Evolutionary conservation across 371 early-diverging fungal species (phyloP), one percentile per base, ranked within the genome.

Genomic region (Lichtheimia ornata): DNA sequence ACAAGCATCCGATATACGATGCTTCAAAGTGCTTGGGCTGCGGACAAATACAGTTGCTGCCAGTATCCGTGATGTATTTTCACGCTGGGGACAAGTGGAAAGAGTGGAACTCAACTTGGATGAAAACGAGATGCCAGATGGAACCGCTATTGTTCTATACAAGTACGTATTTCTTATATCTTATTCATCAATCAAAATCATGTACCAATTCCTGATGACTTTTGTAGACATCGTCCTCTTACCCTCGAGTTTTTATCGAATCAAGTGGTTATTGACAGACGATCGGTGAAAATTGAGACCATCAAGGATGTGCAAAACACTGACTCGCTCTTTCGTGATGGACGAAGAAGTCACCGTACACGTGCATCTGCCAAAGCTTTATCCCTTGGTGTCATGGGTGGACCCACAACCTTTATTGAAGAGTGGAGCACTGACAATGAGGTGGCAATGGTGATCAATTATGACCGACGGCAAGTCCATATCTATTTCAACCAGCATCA

Each of bases 401-500:
- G 51, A 4, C 60, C 62, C 28, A 59, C 58, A 24, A 67, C 56
- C 20, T 67, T 60, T 35, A 61, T 67, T n/a, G 59, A 67, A 20
- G 52, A 58, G 51, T 71, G 67, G 67, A 15, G 43, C 6, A 58
- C 63, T 0, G 24, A 9, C 1, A 44, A 51, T 20, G 53, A 67
- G 50, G 63, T 67, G 3, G 27, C 24, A 7, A 20, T 67, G 11
- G 25, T 51, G 3, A 47, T 67, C 17, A 59, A 70, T 11, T 81
- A 69, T 41, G 63, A 72, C 14, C 18, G 47, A 15, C 69, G 74
- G 7, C 58, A 58, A 0, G 56, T 73, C 28, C 58, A 60, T n/a
- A 54, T 81, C 1, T 57, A 59, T 18, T 81, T 81, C 40, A 43
- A 47, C 7, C 69, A 74, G 50, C 17, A 68, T 20, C 52, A 58